Percentiles rank a stretch among this genome's conserved stretches.
phyloP scores from a whole-genome alignment of 257 asterid genomes.

The Schizonepeta tenuifolia region DNA sequence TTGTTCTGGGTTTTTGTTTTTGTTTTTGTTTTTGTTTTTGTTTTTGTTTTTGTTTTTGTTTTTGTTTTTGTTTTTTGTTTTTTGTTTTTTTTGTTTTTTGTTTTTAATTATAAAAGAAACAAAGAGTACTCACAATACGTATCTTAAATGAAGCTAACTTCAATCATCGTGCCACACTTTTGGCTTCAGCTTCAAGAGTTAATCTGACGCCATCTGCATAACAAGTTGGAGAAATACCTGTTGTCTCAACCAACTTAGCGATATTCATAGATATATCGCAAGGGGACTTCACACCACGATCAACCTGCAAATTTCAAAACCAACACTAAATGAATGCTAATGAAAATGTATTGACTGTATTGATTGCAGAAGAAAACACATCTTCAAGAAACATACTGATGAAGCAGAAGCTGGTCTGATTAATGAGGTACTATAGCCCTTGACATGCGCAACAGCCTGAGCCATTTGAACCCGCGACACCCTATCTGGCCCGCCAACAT shows the following conservation, averaged over 20 bases:
- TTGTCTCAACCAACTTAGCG: constrained; percentile 62
- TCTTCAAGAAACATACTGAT: constrained; percentile 53
- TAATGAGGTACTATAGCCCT: constrained; percentile 67
- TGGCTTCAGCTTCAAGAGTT: constrained; percentile 59
- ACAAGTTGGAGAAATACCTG: constrained; percentile 59
- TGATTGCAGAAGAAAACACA: neutral
- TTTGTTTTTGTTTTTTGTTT: no score
- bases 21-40: no score
- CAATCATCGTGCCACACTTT: neutral
- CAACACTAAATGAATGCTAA: neutral
- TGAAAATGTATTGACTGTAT: no score
- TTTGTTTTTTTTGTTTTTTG: no score
- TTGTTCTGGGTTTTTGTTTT: no score
- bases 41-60: no score
- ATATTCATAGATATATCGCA: constrained; percentile 91
- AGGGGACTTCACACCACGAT: constrained; percentile 94
- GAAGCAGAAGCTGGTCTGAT: constrained; percentile 83
- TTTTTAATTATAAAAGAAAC: no score
- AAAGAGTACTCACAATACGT: no score
- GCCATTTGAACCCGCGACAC: constrained; percentile 97
- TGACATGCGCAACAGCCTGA: constrained; percentile 73
- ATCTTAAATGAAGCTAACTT: neutral
- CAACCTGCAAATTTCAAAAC: constrained; percentile 54
- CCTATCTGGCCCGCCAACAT: constrained; percentile 89
- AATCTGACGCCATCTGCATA: constrained; percentile 67